Evolutionary conservation across 1,139 yeast genomes (phyloP), one percentile per base, ranked within the genome.

Genomic region (Kodamaea fungicola): DNA sequence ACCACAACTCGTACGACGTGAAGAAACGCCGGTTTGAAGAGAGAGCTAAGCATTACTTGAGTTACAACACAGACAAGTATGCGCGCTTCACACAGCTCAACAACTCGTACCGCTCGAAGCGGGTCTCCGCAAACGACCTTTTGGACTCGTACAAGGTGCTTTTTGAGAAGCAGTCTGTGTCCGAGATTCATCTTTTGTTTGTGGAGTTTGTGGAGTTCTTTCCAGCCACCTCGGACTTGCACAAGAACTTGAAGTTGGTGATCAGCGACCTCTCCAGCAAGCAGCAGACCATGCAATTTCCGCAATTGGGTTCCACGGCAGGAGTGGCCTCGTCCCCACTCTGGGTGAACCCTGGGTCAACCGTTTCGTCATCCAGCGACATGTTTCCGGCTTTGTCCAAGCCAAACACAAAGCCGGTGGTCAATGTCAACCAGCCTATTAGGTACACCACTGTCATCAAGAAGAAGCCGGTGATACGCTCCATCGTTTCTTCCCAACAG

Each of bases 11-110:
- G 1, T 52, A 63, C 8, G 81, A 76, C 28, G 64, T 75, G 30
- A 83, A 80, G 46, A 73, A 67, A 47, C 66, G 72, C 55, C 71
- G 96, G 45, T 69, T 89, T 30, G 94, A 85, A 46, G 96, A 88
- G 55, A 72, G 96, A 51, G 96, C 96, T 1, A 80, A 82, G 55
- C 88, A 83, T 56, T 84, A 84, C 53, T 64, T 86, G 40, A 71
- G 76, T 38, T 78, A 83, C 46, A 73, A 80, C 28, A 60, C 61
- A 6, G 57, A 60, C 8, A 66, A 67, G 26, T 68, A 80, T 46
- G 61, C 67, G 8, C 56, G 64, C 37, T 88, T 88, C 54, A 56
- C 61, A 23, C 60, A 62, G 2, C 44, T 76, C 13, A 85, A 83
- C 52, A 61, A 62, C 16, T 57, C 64, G 9, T 87, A 65, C 54